Evolutionary conservation across 371 early-diverging fungal species (phyloP).

Genomic region (Thermomucor indicae-seudaticae): DNA sequence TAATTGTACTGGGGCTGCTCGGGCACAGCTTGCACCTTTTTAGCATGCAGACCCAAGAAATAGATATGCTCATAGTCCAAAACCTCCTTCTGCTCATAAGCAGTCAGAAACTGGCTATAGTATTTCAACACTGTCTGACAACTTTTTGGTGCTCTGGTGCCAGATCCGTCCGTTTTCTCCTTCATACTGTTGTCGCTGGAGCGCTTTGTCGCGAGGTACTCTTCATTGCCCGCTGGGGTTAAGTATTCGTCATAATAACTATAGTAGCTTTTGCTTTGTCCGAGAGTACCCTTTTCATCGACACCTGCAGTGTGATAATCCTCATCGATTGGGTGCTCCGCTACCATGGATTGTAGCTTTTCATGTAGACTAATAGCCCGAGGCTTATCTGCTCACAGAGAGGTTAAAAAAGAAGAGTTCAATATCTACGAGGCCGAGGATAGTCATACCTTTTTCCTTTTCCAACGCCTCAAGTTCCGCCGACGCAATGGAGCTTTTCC

Average conservation of each 20-base stretch:
- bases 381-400: not conserved
- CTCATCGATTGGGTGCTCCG: constrained; percentile 12
- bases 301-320: constrained; percentile 2
- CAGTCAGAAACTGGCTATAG: constrained; percentile 54
- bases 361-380: constrained; percentile 19
- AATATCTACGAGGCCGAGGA: not conserved
- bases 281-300: not conserved
- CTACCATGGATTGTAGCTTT: constrained; percentile 12
- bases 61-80: constrained; percentile 69
- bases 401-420: not conserved
- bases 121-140: constrained; percentile 32
- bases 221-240: not conserved
- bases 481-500: constrained; percentile 6
- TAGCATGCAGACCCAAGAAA: constrained; percentile 68
- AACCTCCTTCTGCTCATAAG: constrained; percentile 79
- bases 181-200: not conserved
- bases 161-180: not conserved
- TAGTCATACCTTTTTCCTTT: constrained; percentile 9
- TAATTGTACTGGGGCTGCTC: constrained; percentile 43
- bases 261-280: not conserved
- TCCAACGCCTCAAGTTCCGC: constrained; percentile 5
- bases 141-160: constrained; percentile 24
- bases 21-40: constrained; percentile 36
- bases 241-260: not conserved
- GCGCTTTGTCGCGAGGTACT: not conserved